phyloP scores from a whole-genome alignment of 2,329 filamentous ascomycete species.

The Zasmidium citrigriseum region DNA sequence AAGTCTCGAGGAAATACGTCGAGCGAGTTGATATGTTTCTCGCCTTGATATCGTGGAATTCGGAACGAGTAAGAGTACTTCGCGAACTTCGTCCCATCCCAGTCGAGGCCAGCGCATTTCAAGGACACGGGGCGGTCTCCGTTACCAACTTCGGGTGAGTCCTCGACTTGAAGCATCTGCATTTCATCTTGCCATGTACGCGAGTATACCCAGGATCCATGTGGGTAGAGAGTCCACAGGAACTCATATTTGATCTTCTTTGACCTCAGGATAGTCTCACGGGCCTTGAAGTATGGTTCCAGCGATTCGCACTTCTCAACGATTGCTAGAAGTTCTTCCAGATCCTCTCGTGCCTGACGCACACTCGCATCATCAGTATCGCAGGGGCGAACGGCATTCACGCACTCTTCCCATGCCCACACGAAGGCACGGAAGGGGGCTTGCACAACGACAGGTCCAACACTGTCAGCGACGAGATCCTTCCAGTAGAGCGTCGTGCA shows the following conservation, averaged over 20 bases:
- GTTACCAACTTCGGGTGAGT: neutral
- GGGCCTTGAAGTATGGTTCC: slow-evolving; percentile 4
- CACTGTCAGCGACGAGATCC: neutral
- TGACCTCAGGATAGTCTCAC: neutral
- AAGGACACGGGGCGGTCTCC: neutral
- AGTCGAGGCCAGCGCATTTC: slow-evolving; percentile 12
- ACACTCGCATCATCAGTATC: neutral
- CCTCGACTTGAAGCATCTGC: slow-evolving; percentile 6
- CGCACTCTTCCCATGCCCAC: slow-evolving; percentile 3
- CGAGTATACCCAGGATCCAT: neutral
- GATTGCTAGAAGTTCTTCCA: slow-evolving; percentile 6
- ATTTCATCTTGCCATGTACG: neutral
- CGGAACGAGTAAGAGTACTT: slow-evolving; percentile 6
- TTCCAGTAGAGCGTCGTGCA: too few species aligned
- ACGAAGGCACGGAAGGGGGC: slow-evolving; percentile 5
- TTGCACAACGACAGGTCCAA: neutral
- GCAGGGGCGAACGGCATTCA: slow-evolving; percentile 6
- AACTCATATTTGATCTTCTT: neutral
- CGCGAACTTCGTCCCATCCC: slow-evolving; percentile 10
- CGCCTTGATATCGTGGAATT: neutral
- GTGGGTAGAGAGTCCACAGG: slow-evolving; percentile 3
- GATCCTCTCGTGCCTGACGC: slow-evolving; percentile 2
- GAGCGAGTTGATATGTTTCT: slow-evolving; percentile 5
- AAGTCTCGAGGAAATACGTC: slow-evolving; percentile 14
- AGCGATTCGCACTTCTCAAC: neutral